These are phyloP conservation scores for Pichia sp. DNA, from an alignment of 1,139 yeast species.

Conservation along the genomic window DNA sequence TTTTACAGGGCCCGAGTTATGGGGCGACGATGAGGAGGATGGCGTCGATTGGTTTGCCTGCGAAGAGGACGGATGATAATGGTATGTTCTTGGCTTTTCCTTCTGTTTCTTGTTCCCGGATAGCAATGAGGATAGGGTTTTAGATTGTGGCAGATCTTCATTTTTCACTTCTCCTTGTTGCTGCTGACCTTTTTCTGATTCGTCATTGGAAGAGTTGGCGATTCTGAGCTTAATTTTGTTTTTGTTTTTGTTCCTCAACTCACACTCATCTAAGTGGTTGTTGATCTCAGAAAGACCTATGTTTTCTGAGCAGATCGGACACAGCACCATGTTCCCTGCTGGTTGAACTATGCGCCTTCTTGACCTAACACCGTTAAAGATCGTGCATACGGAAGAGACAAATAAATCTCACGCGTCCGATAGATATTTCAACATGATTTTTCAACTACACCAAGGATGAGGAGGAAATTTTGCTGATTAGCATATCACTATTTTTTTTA, in stretches of 20 bases:
- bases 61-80: conserved; percentile 16
- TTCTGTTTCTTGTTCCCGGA: conserved; percentile 20
- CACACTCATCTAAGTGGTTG: conserved; percentile 30
- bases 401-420: not conserved
- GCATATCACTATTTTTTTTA: not conserved
- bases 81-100: conserved; percentile 22
- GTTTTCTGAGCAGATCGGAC: conserved; percentile 31
- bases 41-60: not conserved
- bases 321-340: conserved; percentile 26
- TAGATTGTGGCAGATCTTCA: not conserved
- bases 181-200: not conserved
- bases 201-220: not conserved
- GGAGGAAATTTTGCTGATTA: not conserved
- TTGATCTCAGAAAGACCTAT: conserved; percentile 28
- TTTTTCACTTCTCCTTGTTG: not conserved
- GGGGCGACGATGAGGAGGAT: not conserved
- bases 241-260: conserved; percentile 12
- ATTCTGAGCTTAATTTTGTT: not conserved
- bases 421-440: not conserved
- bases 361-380: not conserved
- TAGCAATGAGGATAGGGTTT: conserved; percentile 18
- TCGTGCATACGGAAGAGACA: not conserved
- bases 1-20: not conserved
- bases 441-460: not conserved
- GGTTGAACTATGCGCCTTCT: not conserved